Conservation (phyloP, 2,329 filamentous ascomycete species). For the Alternaria dauci region DNA sequence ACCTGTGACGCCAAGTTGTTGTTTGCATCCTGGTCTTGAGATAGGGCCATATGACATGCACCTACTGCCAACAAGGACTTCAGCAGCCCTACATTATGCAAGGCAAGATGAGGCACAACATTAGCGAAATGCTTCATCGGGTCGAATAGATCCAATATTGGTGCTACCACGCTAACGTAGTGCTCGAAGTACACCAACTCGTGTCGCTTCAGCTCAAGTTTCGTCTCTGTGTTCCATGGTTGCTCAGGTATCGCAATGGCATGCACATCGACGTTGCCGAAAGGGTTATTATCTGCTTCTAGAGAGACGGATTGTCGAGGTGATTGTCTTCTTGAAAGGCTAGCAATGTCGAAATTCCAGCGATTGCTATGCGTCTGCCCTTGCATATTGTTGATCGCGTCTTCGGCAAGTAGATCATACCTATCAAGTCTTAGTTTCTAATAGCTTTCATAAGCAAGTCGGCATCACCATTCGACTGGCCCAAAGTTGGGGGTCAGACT, state of each 20-base stretch:
- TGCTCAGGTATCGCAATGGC: slow-evolving; percentile 18
- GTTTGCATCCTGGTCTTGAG: slow-evolving; percentile 30
- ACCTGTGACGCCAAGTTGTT: slow-evolving; percentile 40
- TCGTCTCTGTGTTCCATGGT: slow-evolving; percentile 36
- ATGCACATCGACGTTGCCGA: slow-evolving; percentile 11
- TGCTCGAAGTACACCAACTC: slow-evolving; percentile 52
- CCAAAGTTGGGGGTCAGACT: slow-evolving; percentile 52
- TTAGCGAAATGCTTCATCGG: slow-evolving; percentile 49
- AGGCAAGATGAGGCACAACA: slow-evolving; percentile 48
- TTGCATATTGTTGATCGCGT: slow-evolving; percentile 49
- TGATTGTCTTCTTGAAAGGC: slow-evolving; percentile 52
- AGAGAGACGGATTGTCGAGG: slow-evolving; percentile 40
- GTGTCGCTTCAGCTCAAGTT: slow-evolving; percentile 42
- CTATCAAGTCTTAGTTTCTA: slow-evolving; percentile 7
- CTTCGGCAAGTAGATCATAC: slow-evolving; percentile 56
- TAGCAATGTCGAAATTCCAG: slow-evolving; percentile 55
- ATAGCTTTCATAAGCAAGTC: not conserved
- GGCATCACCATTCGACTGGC: slow-evolving; percentile 53
- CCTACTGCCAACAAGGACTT: slow-evolving; percentile 63
- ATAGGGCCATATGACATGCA: slow-evolving; percentile 59
- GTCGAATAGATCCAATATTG: slow-evolving; percentile 57
- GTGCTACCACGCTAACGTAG: slow-evolving; percentile 49
- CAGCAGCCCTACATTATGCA: slow-evolving; percentile 65
- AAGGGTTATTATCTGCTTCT: slow-evolving; percentile 17
- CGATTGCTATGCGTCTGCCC: slow-evolving; percentile 42